Percentiles rank a stretch among this genome's conserved stretches.
Conservation (phyloP, 78 protist genomes). For the Capsaspora owczarzaki region DNA sequence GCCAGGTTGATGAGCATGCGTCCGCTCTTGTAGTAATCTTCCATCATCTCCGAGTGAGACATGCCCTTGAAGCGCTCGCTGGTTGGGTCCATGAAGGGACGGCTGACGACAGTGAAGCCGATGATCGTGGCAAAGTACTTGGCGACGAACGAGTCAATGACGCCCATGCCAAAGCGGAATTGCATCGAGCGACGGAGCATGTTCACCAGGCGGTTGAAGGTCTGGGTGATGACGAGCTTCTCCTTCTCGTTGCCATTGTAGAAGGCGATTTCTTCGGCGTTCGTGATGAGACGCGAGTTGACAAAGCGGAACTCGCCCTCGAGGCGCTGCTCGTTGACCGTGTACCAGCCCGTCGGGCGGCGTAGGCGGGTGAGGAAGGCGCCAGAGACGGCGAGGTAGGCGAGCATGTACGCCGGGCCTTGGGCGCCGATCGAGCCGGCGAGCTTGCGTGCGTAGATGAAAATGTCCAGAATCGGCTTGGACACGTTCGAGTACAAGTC, state of each 20-base stretch:
- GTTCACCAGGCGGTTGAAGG: neutral
- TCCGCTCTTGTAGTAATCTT: conserved; percentile 19
- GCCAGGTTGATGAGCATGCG: conserved; percentile 25
- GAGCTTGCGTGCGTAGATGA: neutral
- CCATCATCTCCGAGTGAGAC: conserved; percentile 14
- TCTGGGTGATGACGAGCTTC: neutral
- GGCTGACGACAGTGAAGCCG: conserved; percentile 19
- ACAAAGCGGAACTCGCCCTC: conserved; percentile 32
- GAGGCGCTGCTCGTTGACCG: neutral
- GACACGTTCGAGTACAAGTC: conserved; percentile 15
- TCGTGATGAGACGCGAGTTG: conserved; percentile 19
- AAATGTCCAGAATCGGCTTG: conserved; percentile 27
- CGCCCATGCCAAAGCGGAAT: conserved; percentile 22
- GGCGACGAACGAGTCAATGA: conserved; percentile 18
- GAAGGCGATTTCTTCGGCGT: conserved; percentile 46
- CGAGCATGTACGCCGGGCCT: neutral
- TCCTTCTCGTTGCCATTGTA: conserved; percentile 22
- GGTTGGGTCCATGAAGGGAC: conserved; percentile 11
- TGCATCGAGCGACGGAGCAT: neutral
- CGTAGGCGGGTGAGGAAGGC: neutral
- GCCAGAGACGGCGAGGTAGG: neutral
- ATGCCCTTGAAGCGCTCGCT: neutral
- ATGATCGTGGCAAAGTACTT: conserved; percentile 26
- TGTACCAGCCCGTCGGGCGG: conserved; percentile 4
- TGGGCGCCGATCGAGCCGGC: neutral